These are phyloP conservation scores for Mariannaea sp. DNA, from an alignment of 2,329 filamentous ascomycete genomes.

Conservation along the genomic window DNA sequence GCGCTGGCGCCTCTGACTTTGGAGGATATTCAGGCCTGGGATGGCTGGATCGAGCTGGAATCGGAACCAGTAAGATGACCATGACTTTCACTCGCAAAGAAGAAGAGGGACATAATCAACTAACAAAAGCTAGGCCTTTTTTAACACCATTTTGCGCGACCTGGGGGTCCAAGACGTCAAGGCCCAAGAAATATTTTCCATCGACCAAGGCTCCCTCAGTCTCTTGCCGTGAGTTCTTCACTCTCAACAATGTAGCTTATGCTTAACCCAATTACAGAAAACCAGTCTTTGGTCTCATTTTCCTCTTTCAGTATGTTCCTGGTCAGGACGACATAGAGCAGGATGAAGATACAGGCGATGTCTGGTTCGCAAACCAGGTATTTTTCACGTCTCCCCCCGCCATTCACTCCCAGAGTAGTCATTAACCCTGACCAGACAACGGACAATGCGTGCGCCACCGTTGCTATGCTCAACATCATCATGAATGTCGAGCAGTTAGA, in stretches of 20 bases:
- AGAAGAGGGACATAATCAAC: neutral
- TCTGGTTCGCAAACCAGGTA: conserved; percentile 97
- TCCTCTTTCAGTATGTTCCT: conserved; percentile 75
- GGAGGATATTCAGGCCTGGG: conserved; percentile 64
- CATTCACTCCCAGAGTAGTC: neutral
- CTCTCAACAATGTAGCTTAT: neutral
- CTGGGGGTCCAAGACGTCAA: conserved; percentile 76
- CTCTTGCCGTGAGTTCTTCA: conserved; percentile 60
- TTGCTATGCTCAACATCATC: conserved; percentile 89
- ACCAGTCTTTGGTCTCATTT: conserved; percentile 84
- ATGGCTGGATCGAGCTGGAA: conserved; percentile 82
- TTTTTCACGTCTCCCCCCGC: neutral
- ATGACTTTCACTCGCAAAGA: neutral
- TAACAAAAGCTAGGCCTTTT: conserved; percentile 65
- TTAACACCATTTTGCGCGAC: conserved; percentile 81
- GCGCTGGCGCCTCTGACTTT: conserved; percentile 53
- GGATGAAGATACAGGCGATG: conserved; percentile 57
- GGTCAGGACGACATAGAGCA: conserved; percentile 58
- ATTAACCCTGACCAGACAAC: conserved; percentile 61
- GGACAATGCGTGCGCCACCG: conserved; percentile 86
- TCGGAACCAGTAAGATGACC: conserved; percentile 74
- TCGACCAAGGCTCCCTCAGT: conserved; percentile 70
- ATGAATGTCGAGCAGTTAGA: conserved; percentile 75
- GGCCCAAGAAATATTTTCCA: conserved; percentile 74
- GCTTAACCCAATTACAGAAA: conserved; percentile 54